Percentiles rank a stretch among this genome's conserved stretches.
These are phyloP conservation scores for Geotrichum bryndzae DNA, from an alignment of 1,139 yeast genomes.

Conservation along the genomic window DNA sequence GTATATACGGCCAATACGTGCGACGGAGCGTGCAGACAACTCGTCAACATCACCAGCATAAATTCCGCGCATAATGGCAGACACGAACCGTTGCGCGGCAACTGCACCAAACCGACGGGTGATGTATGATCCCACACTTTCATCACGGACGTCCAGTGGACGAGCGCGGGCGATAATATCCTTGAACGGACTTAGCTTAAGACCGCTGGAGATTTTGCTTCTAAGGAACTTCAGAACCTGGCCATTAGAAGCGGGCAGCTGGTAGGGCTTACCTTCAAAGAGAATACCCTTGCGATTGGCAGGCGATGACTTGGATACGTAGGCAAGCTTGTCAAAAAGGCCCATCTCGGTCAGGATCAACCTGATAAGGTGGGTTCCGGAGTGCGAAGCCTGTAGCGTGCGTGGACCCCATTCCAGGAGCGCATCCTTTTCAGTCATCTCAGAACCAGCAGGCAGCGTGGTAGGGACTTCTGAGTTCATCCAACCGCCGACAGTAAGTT, in stretches of 20 bases:
- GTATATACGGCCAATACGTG: conserved; percentile 39
- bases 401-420: conserved; percentile 41
- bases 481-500: conserved; percentile 68
- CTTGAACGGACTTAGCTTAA: conserved; percentile 29
- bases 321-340: conserved; percentile 39
- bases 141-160: conserved; percentile 44
- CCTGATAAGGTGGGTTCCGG: conserved; percentile 32
- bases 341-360: conserved; percentile 43
- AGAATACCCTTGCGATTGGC: conserved; percentile 59
- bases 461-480: conserved; percentile 44
- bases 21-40: conserved; percentile 58
- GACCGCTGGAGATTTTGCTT: conserved; percentile 40
- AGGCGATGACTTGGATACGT: conserved; percentile 44
- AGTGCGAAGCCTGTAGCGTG: conserved; percentile 37
- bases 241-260: conserved; percentile 30
- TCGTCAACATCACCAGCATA: conserved; percentile 78
- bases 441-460: conserved; percentile 6
- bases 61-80: conserved; percentile 84
- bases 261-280: conserved; percentile 33
- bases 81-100: conserved; percentile 58
- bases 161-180: conserved; percentile 31
- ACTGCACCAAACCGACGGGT: conserved; percentile 60
- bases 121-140: conserved; percentile 63
- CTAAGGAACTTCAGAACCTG: conserved; percentile 28
- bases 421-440: conserved; percentile 18